Evolutionary conservation across 2,329 filamentous ascomycete genomes (phyloP).

Genomic region (Diaporthe australafricana): DNA sequence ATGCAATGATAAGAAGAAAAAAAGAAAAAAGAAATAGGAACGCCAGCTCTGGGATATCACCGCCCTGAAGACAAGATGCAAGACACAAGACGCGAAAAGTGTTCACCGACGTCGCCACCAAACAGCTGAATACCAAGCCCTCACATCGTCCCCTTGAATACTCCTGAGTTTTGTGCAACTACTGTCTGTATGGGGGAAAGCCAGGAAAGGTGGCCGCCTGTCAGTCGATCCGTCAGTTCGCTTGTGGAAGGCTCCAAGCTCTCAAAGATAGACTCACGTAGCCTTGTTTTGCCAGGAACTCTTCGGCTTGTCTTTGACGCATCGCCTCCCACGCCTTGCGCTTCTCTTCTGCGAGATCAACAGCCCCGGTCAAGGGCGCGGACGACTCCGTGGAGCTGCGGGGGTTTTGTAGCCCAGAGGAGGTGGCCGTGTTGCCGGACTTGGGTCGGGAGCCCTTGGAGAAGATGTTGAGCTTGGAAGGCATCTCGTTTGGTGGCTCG

Average conservation of each 20-base stretch:
- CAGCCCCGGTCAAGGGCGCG: slow-evolving; percentile 13
- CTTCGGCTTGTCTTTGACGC: slow-evolving; percentile 30
- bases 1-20: neutral
- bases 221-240: neutral
- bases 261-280: slow-evolving; percentile 30
- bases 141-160: slow-evolving; percentile 20
- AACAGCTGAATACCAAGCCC: neutral
- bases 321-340: slow-evolving; percentile 30
- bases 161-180: slow-evolving; percentile 11
- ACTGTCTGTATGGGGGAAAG: slow-evolving; percentile 8
- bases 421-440: neutral
- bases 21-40: neutral
- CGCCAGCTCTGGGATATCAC: slow-evolving; percentile 16
- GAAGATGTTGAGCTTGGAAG: slow-evolving; percentile 32
- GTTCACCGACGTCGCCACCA: neutral
- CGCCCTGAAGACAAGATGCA: neutral
- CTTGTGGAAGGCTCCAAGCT: neutral
- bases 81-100: neutral
- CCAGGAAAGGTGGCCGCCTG: slow-evolving; percentile 24
- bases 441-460: slow-evolving; percentile 29
- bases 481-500: neutral
- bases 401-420: slow-evolving; percentile 3
- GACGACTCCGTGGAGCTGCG: slow-evolving; percentile 25
- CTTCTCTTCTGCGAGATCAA: slow-evolving; percentile 13
- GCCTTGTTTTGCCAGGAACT: slow-evolving; percentile 30